phyloP scores from a whole-genome alignment of 2,329 filamentous ascomycete species.

The Fusarium albosuccineum region DNA sequence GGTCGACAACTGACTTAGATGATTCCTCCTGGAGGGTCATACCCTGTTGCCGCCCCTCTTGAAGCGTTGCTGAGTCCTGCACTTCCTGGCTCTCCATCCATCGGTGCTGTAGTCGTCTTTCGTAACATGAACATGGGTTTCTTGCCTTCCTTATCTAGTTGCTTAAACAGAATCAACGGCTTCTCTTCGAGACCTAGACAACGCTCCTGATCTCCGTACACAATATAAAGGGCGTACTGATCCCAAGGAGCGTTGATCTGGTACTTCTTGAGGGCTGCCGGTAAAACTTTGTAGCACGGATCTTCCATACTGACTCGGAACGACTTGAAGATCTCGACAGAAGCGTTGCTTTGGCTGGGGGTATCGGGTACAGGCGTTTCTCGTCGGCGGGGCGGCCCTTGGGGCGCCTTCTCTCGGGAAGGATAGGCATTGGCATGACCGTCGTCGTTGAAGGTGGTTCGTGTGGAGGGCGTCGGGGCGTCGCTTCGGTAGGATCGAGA shows the following conservation, averaged over 20 bases:
- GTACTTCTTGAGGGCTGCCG: conserved; percentile 96
- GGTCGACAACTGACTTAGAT: conserved; percentile 56
- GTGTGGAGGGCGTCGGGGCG: conserved; percentile 65
- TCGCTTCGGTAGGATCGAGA: conserved; percentile 72
- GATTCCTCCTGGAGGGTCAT: conserved; percentile 72
- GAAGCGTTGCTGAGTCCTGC: conserved; percentile 63
- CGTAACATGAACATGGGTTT: conserved; percentile 99
- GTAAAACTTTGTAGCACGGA: conserved; percentile 96
- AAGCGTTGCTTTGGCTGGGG: conserved; percentile 67
- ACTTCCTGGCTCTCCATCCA: conserved; percentile 67
- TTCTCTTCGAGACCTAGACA: conserved; percentile 93
- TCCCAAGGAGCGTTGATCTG: conserved; percentile 98
- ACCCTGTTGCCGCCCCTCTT: conserved; percentile 61
- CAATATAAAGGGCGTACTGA: conserved; percentile 97
- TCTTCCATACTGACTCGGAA: conserved; percentile 99
- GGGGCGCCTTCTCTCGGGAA: conserved; percentile 49
- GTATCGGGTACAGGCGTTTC: conserved; percentile 74
- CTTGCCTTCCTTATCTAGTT: conserved; percentile 94
- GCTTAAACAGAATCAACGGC: conserved; percentile 95
- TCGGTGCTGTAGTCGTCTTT: conserved; percentile 69
- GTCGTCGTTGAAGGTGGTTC: conserved; percentile 67
- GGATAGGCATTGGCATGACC: conserved; percentile 54
- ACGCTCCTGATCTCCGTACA: conserved; percentile 97
- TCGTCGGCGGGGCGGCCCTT: conserved; percentile 65
- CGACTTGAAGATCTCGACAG: conserved; percentile 98